Percentiles rank a stretch among this genome's conserved stretches.
Conservation (phyloP, 148 eudicot species). For the Fagopyrum homotropicum region DNA sequence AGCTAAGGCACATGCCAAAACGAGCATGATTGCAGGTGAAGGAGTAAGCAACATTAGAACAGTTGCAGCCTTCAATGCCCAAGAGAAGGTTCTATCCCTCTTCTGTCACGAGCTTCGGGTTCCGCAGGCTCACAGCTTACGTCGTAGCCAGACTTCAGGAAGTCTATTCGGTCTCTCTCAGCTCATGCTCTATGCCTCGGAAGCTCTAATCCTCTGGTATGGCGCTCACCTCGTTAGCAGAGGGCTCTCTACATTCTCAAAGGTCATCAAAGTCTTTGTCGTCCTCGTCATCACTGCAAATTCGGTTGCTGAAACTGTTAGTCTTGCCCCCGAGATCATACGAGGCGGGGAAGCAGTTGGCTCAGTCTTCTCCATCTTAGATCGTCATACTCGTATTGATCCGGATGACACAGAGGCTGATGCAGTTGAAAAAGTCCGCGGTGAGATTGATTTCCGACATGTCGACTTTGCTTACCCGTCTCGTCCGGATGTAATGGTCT, state of each 20-base stretch:
- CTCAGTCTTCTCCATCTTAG: conserved; percentile 76
- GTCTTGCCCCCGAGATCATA: conserved; percentile 95
- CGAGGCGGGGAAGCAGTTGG: conserved; percentile 96
- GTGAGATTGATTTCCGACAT: conserved; percentile 89
- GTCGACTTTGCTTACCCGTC: conserved; percentile 93
- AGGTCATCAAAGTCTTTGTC: conserved; percentile 88
- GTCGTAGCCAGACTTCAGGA: conserved; percentile 72
- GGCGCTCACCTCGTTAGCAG: conserved; percentile 84
- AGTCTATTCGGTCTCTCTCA: conserved; percentile 90
- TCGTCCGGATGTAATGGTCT: conserved; percentile 72
- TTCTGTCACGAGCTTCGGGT: conserved; percentile 62
- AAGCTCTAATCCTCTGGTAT: conserved; percentile 94
- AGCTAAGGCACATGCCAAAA: conserved; percentile 97
- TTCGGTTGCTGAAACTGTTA: conserved; percentile 95
- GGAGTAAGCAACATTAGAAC: conserved; percentile 97
- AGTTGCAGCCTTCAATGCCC: conserved; percentile 97
- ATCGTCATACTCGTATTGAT: conserved; percentile 69
- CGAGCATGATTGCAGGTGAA: conserved; percentile 99
- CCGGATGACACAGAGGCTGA: conserved; percentile 89
- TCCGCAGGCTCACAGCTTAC: conserved; percentile 68
- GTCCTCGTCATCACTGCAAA: conserved; percentile 94
- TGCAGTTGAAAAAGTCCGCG: conserved; percentile 60
- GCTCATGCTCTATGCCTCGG: conserved; percentile 85
- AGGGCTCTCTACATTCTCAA: conserved; percentile 86
- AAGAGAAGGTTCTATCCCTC: conserved; percentile 74